A percentile compares a stretch with the other conserved stretches of the same genome.
phyloP scores from a whole-genome alignment of 2,329 filamentous ascomycete genomes.

The Arthrocladium fulminans region DNA sequence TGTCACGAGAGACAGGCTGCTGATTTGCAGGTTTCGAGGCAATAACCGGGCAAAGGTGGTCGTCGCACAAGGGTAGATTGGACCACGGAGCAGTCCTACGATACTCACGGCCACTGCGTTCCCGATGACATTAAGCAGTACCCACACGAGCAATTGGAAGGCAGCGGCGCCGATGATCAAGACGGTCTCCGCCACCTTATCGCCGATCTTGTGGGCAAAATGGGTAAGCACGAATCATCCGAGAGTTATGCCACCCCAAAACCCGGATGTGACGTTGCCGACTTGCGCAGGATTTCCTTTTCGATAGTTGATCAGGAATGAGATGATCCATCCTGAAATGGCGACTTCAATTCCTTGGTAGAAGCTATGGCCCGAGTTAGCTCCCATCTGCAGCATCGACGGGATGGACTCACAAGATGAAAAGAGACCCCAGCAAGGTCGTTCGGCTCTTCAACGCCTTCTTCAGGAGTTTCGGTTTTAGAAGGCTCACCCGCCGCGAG shows the following conservation, averaged over 20 bases:
- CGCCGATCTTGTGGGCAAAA: constrained; percentile 58
- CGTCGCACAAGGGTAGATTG: constrained; percentile 61
- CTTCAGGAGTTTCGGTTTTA: constrained; percentile 33
- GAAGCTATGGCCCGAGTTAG: too few relatives aligned
- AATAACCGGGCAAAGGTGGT: constrained; percentile 27
- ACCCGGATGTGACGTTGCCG: constrained; percentile 64
- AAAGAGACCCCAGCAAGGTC: constrained; percentile 65
- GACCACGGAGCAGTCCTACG: constrained; percentile 66
- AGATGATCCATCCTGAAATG: constrained; percentile 79
- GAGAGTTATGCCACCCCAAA: constrained; percentile 63
- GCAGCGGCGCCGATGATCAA: constrained; percentile 53
- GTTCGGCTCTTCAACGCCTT: constrained; percentile 45
- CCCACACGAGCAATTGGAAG: constrained; percentile 71
- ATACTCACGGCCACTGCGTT: constrained; percentile 58
- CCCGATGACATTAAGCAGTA: constrained; percentile 64
- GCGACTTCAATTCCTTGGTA: constrained; percentile 81
- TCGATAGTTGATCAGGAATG: constrained; percentile 66
- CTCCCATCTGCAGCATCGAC: too few relatives aligned
- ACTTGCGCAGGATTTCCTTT: constrained; percentile 60
- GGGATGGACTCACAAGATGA: too few relatives aligned
- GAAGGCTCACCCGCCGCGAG: constrained; percentile 30
- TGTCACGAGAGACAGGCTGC: constrained; percentile 31
- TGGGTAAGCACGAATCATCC: constrained; percentile 64
- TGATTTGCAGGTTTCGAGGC: constrained; percentile 32
- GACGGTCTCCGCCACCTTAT: constrained; percentile 58